phyloP scores from a whole-genome alignment of 2,329 filamentous ascomycete species.

The Diplodia intermedia region DNA sequence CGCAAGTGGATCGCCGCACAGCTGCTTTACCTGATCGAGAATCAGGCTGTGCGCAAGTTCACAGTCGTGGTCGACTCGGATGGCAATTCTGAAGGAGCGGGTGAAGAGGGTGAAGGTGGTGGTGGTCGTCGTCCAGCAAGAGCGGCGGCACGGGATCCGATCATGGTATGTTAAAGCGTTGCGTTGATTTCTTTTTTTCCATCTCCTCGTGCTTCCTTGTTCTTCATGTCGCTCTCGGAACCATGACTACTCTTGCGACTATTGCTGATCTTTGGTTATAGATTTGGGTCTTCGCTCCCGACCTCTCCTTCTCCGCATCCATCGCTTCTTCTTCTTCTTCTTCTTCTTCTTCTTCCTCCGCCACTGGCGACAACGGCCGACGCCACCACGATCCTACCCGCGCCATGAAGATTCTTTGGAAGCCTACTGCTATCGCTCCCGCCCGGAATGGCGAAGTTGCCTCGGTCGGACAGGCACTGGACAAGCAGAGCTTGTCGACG shows the following conservation, averaged over 20 bases:
- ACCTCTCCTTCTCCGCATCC: conserved; percentile 61
- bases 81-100: neutral
- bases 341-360: neutral
- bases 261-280: conserved; percentile 36
- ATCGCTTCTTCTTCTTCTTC: neutral
- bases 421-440: conserved; percentile 37
- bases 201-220: no score
- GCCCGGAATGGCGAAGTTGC: neutral
- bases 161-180: conserved; percentile 10
- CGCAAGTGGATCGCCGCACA: conserved; percentile 61
- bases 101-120: neutral
- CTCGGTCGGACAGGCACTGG: conserved; percentile 36
- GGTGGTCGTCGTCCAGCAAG: no score
- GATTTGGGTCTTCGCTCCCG: conserved; percentile 67
- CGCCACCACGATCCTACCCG: conserved; percentile 53
- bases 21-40: conserved; percentile 63
- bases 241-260: neutral
- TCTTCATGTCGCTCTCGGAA: neutral
- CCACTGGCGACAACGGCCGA: neutral
- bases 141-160: conserved; percentile 8
- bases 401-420: conserved; percentile 66
- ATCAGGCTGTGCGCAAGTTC: conserved; percentile 63
- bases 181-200: neutral
- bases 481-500: conserved; percentile 51
- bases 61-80: conserved; percentile 8